These are phyloP conservation scores for Quercus berberidifolia DNA, from an alignment of 306 rosid genomes.

Conservation along the genomic window DNA sequence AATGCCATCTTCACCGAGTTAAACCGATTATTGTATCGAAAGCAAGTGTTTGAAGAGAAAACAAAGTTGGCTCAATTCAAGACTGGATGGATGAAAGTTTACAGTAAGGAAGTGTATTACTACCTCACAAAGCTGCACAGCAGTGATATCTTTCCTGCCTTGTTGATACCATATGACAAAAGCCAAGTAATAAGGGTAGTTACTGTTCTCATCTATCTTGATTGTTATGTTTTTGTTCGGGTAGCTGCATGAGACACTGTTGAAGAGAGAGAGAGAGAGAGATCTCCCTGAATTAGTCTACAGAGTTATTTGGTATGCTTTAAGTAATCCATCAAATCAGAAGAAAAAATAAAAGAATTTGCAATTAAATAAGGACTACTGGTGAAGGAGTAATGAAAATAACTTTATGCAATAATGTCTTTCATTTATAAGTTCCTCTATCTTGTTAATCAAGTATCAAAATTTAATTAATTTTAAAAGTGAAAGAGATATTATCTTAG, in stretches of 20 bases:
- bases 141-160: constrained; percentile 82
- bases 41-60: neutral
- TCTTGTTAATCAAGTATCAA: neutral
- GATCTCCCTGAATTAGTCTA: neutral
- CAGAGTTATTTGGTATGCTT: neutral
- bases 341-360: neutral
- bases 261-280: constrained; percentile 16
- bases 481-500: neutral
- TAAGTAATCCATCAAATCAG: neutral
- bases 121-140: constrained; percentile 92
- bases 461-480: neutral
- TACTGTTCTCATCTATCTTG: constrained; percentile 74
- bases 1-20: no score
- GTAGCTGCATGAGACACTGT: constrained; percentile 86
- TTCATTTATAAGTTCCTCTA: neutral
- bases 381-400: no score
- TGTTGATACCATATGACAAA: constrained; percentile 86
- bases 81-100: neutral
- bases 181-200: constrained; percentile 69
- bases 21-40: no score
- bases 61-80: neutral
- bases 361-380: neutral
- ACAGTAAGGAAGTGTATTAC: no score
- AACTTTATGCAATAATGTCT: no score
- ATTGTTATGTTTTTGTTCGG: constrained; percentile 70